Conservation (phyloP, 2,329 filamentous ascomycete species). For the Cadophora luteo-olivacea region DNA sequence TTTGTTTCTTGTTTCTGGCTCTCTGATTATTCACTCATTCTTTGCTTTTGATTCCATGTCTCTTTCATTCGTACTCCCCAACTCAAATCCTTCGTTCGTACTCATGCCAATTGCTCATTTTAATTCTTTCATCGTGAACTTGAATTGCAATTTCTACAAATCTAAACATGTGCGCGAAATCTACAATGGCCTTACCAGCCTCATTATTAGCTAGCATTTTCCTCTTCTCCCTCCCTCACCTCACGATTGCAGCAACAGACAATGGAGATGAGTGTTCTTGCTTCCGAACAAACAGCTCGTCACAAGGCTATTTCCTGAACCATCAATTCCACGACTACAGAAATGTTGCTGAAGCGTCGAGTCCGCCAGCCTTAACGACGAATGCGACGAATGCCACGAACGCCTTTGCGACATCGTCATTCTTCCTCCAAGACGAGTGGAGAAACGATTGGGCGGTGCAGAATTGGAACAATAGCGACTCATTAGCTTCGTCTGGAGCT, state of each 20-base stretch:
- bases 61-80: neutral
- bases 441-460: slow-evolving; percentile 40
- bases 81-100: too few relatives aligned
- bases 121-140: neutral
- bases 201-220: slow-evolving; percentile 27
- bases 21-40: slow-evolving; percentile 1
- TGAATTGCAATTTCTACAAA: neutral
- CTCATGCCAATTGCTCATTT: neutral
- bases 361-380: slow-evolving; percentile 31
- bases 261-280: slow-evolving; percentile 40
- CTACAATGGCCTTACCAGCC: slow-evolving; percentile 31
- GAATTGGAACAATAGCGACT: slow-evolving; percentile 42
- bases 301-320: slow-evolving; percentile 40
- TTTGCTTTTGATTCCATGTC: neutral
- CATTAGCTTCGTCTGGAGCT: slow-evolving; percentile 29
- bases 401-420: slow-evolving; percentile 34
- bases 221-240: slow-evolving; percentile 29
- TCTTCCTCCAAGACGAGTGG: slow-evolving; percentile 36
- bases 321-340: slow-evolving; percentile 43
- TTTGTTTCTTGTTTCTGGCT: neutral
- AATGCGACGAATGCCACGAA: slow-evolving; percentile 29
- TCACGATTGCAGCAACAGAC: slow-evolving; percentile 36
- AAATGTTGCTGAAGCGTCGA: slow-evolving; percentile 28
- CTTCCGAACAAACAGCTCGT: slow-evolving; percentile 40
- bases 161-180: slow-evolving; percentile 10